Percentiles rank a stretch among this genome's conserved stretches.
phyloP scores from a whole-genome alignment of 23 red algal genomes.

The Gracilaria gracilis region DNA sequence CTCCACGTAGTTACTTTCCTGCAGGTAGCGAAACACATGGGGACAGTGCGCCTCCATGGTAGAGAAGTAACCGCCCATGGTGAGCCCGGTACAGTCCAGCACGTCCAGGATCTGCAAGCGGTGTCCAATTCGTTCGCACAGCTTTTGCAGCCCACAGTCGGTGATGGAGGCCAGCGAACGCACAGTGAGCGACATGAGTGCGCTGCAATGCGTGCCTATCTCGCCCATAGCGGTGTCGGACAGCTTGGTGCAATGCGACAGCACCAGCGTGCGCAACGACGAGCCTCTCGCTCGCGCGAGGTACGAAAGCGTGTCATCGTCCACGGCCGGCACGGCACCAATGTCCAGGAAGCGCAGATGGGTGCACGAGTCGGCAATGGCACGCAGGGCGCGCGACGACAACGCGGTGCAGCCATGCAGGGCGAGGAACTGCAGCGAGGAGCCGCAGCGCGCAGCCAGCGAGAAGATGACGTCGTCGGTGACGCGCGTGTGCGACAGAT shows the following conservation, averaged over 20 bases:
- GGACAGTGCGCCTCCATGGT: slow-evolving; percentile 64
- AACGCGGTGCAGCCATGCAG: slow-evolving; percentile 47
- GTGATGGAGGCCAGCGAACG: slow-evolving; percentile 49
- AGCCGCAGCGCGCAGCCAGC: slow-evolving; percentile 27
- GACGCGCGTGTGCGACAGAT: slow-evolving; percentile 56
- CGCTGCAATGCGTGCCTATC: slow-evolving; percentile 40
- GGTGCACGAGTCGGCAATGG: slow-evolving; percentile 51
- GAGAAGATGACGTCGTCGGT: slow-evolving; percentile 42
- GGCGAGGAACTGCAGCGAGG: slow-evolving; percentile 52
- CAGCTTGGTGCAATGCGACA: slow-evolving; percentile 52
- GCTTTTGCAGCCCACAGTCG: slow-evolving; percentile 41
- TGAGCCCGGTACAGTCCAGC: slow-evolving; percentile 60
- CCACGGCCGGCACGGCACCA: slow-evolving; percentile 45
- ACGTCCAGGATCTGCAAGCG: slow-evolving; percentile 63
- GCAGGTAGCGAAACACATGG: slow-evolving; percentile 59
- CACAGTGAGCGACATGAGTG: slow-evolving; percentile 59
- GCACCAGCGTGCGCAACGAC: slow-evolving; percentile 43
- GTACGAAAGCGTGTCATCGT: slow-evolving; percentile 47
- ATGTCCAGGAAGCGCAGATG: slow-evolving; percentile 67
- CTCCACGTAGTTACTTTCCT: slow-evolving; percentile 62
- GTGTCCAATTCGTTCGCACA: slow-evolving; percentile 46
- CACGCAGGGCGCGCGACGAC: slow-evolving; percentile 43
- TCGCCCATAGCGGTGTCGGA: slow-evolving; percentile 34
- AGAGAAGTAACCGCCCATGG: slow-evolving; percentile 64
- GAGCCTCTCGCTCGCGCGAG: slow-evolving; percentile 27